Evolutionary conservation across 345 rosid species (phyloP).

Genomic region (Syzygium aqueum): DNA sequence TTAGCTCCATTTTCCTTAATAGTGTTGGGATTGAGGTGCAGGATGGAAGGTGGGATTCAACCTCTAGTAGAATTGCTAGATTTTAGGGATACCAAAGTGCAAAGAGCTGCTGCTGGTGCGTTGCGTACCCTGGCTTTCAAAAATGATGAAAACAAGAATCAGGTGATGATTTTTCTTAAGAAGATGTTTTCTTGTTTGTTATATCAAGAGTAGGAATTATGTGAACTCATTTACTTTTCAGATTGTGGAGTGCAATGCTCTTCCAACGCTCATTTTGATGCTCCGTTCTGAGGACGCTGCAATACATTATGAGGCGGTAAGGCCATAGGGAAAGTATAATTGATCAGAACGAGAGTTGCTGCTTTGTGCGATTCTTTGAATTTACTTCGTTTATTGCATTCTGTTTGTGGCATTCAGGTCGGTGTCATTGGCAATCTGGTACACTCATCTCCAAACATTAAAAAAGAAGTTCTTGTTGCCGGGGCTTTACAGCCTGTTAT

Average conservation of each 20-base stretch:
- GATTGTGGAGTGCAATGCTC: constrained; percentile 94
- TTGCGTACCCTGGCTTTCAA: constrained; percentile 93
- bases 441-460: constrained; percentile 91
- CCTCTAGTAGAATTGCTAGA: constrained; percentile 95
- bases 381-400: background rate
- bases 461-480: constrained; percentile 88
- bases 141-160: constrained; percentile 90
- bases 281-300: constrained; percentile 95
- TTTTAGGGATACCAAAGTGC: constrained; percentile 79
- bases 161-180: constrained; percentile 26
- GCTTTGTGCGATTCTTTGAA: background rate
- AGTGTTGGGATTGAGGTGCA: constrained; percentile 14
- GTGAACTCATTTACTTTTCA: constrained; percentile 24
- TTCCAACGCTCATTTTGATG: constrained; percentile 92
- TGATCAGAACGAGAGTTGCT: background rate
- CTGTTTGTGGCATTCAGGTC: background rate
- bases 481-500: constrained; percentile 98
- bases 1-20: background rate
- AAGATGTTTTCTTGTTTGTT: background rate
- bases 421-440: constrained; percentile 78
- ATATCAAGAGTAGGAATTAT: background rate
- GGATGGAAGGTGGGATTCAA: constrained; percentile 94
- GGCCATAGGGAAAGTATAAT: background rate
- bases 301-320: constrained; percentile 98
- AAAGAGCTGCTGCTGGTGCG: constrained; percentile 99